Percentiles rank a stretch among this genome's conserved stretches.
Evolutionary conservation across 2,329 filamentous ascomycete species (phyloP).

Genomic region (Epichloe uncinata): DNA sequence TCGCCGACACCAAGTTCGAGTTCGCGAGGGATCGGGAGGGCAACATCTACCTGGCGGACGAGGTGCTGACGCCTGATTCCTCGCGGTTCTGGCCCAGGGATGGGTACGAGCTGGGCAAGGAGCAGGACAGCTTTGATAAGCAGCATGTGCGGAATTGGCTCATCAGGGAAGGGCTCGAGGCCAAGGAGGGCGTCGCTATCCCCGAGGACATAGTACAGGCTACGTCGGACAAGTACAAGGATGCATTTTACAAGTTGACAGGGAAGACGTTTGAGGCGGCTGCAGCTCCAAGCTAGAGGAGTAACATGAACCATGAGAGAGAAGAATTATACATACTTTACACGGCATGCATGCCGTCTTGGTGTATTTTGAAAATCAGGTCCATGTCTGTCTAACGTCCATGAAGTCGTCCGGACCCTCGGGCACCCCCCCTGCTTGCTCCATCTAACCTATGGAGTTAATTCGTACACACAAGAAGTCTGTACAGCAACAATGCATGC

Average conservation of each 20-base stretch:
- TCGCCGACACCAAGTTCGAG: conserved; percentile 34
- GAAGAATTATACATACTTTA: no score
- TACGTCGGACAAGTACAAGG: conserved; percentile 10
- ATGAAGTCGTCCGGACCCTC: no score
- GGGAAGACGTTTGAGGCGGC: conserved; percentile 32
- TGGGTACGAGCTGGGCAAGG: conserved; percentile 47
- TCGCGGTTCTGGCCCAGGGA: conserved; percentile 78
- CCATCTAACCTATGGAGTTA: no score
- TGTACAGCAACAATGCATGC: no score
- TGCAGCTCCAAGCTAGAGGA: neutral
- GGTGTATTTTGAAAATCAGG: no score
- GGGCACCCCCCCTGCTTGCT: no score
- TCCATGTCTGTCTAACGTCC: no score
- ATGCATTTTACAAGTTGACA: conserved; percentile 39
- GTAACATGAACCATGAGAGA: neutral
- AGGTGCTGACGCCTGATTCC: conserved; percentile 73
- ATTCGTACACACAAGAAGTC: no score
- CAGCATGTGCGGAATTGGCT: conserved; percentile 77
- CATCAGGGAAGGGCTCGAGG: conserved; percentile 47
- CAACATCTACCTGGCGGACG: conserved; percentile 44
- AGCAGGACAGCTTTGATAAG: conserved; percentile 83
- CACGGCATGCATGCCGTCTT: neutral
- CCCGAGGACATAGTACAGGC: conserved; percentile 38
- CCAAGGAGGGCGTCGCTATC: conserved; percentile 39
- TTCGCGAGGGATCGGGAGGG: conserved; percentile 39